Conservation (phyloP, 2,329 filamentous ascomycete genomes). For the Cryphonectria radicalis region DNA sequence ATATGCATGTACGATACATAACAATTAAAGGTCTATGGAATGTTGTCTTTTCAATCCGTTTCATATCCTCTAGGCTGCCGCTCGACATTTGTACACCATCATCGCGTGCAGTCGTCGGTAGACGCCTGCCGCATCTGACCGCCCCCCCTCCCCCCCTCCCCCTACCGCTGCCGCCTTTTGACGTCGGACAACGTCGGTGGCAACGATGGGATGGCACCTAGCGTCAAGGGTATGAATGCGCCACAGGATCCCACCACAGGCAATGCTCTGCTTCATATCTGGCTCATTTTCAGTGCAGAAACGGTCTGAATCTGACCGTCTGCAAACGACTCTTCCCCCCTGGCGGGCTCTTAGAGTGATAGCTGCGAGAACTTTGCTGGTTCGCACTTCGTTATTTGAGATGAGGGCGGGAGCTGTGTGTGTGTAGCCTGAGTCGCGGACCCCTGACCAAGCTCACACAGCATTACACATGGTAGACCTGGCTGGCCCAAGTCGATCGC, state of each 20-base stretch:
- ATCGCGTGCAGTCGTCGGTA: not conserved
- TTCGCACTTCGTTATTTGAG: not conserved
- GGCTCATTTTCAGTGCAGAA: not conserved
- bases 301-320: not conserved
- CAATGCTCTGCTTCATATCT: constrained; percentile 2
- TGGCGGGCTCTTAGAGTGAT: not conserved
- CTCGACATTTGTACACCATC: not conserved
- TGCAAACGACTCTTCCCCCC: not conserved
- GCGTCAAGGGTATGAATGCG: not conserved
- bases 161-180: not conserved
- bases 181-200: constrained; percentile 6
- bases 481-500: constrained; percentile 2
- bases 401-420: not conserved
- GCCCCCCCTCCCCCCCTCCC: not conserved
- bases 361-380: not conserved
- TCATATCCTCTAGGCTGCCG: not conserved
- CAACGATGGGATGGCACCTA: not conserved
- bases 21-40: not conserved
- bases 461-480: not conserved
- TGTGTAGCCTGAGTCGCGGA: constrained; percentile 9
- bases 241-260: not conserved
- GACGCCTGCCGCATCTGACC: constrained; percentile 16
- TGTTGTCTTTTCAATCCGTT: not conserved
- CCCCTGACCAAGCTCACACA: not conserved
- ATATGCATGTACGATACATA: not conserved